phyloP scores from a whole-genome alignment of 2,329 filamentous ascomycete species.

The Coniosporium tulheliwenetii region DNA sequence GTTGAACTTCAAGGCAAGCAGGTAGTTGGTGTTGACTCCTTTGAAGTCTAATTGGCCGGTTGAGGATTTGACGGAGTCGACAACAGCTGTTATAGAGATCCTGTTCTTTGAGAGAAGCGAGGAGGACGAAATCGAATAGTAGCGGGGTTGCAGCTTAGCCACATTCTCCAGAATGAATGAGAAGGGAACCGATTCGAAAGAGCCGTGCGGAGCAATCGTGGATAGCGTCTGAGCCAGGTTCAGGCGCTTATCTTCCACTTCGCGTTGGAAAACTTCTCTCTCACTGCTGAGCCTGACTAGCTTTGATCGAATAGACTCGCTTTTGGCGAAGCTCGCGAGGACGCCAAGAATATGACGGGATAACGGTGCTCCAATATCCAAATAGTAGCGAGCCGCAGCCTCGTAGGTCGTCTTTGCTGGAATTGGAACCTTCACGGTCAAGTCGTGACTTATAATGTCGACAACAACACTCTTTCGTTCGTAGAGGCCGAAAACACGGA shows the following conservation, averaged over 20 bases:
- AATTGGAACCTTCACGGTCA: slow-evolving; percentile 15
- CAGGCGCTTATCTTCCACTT: slow-evolving; percentile 16
- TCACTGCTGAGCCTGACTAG: slow-evolving; percentile 15
- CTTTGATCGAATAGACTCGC: slow-evolving; percentile 12
- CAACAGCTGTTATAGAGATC: neutral
- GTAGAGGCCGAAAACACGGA: slow-evolving; percentile 13
- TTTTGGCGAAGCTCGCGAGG: slow-evolving; percentile 24
- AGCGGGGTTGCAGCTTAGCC: slow-evolving; percentile 12
- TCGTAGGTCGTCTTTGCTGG: slow-evolving; percentile 24
- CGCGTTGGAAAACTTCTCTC: slow-evolving; percentile 16
- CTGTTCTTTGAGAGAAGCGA: slow-evolving; percentile 16
- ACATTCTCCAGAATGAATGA: slow-evolving; percentile 15
- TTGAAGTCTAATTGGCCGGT: neutral
- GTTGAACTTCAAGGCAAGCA: slow-evolving; percentile 11
- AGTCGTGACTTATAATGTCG: slow-evolving; percentile 13
- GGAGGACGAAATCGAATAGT: slow-evolving; percentile 20
- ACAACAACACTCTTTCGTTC: slow-evolving; percentile 9
- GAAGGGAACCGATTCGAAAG: slow-evolving; percentile 3
- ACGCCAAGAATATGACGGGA: slow-evolving; percentile 21
- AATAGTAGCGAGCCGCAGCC: slow-evolving; percentile 26
- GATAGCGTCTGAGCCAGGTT: slow-evolving; percentile 20
- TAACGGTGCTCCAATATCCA: slow-evolving; percentile 29
- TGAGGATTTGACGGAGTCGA: neutral
- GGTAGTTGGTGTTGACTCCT: slow-evolving; percentile 23
- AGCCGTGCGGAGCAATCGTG: slow-evolving; percentile 2